These are phyloP conservation scores for Fusarium compactum DNA, from an alignment of 2,329 filamentous ascomycete species.

Conservation along the genomic window DNA sequence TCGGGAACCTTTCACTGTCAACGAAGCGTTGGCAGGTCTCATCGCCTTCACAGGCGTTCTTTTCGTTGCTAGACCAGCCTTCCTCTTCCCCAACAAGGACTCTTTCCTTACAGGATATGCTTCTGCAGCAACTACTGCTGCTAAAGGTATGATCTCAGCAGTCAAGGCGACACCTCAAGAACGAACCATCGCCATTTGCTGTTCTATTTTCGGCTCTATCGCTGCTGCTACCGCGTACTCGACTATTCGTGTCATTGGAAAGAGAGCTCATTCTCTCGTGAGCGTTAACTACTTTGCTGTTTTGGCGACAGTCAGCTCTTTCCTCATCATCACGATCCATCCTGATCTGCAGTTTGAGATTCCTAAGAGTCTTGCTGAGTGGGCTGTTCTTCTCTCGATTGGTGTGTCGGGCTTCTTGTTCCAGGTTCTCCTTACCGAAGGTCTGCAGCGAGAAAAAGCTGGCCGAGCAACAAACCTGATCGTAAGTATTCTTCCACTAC, in stretches of 20 bases:
- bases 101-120: background rate
- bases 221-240: constrained; percentile 77
- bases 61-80: constrained; percentile 77
- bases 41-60: constrained; percentile 79
- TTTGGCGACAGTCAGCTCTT: constrained; percentile 74
- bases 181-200: constrained; percentile 72
- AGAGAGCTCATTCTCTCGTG: constrained; percentile 79
- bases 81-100: constrained; percentile 60
- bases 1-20: constrained; percentile 75
- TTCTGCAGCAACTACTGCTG: constrained; percentile 4
- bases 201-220: constrained; percentile 76
- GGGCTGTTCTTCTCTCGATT: constrained; percentile 68
- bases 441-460: constrained; percentile 74
- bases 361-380: constrained; percentile 44
- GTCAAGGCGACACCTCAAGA: constrained; percentile 65
- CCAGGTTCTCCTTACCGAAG: constrained; percentile 81
- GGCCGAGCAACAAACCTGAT: constrained; percentile 51
- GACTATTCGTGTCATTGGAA: constrained; percentile 80
- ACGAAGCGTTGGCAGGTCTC: constrained; percentile 76
- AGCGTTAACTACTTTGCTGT: constrained; percentile 82
- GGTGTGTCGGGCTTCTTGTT: constrained; percentile 80
- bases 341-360: constrained; percentile 57
- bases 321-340: constrained; percentile 65
- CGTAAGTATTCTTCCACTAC: constrained; percentile 20
- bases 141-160: constrained; percentile 46